Evolutionary conservation across 768 basidiomycete species (phyloP).

Genomic region (Asterophora lycoperdoides): DNA sequence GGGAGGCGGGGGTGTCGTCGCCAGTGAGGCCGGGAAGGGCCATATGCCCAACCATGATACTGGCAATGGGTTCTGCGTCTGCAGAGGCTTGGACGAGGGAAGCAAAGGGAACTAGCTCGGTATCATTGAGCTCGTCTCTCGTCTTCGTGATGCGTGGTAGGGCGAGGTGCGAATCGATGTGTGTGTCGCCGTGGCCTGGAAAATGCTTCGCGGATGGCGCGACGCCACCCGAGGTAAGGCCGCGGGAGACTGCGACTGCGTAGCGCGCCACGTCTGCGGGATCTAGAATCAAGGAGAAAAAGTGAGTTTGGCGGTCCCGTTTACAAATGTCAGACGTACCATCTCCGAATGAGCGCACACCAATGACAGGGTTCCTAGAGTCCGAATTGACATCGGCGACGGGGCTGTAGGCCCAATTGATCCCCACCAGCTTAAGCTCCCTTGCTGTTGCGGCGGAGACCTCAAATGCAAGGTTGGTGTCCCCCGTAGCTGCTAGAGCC

Average conservation of each 20-base stretch:
- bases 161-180: slow-evolving; percentile 65
- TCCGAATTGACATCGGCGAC: slow-evolving; percentile 75
- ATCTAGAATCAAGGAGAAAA: slow-evolving; percentile 33
- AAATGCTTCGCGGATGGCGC: slow-evolving; percentile 70
- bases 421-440: slow-evolving; percentile 57
- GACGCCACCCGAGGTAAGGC: slow-evolving; percentile 44
- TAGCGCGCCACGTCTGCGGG: slow-evolving; percentile 47
- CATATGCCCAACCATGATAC: slow-evolving; percentile 74
- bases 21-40: slow-evolving; percentile 57
- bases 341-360: slow-evolving; percentile 72
- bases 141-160: slow-evolving; percentile 58
- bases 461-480: slow-evolving; percentile 39
- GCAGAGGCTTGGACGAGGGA: slow-evolving; percentile 4
- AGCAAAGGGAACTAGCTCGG: slow-evolving; percentile 59
- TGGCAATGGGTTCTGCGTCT: slow-evolving; percentile 34
- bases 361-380: slow-evolving; percentile 65
- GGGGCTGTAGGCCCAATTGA: slow-evolving; percentile 71
- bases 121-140: slow-evolving; percentile 33
- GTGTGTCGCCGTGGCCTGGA: slow-evolving; percentile 72
- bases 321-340: slow-evolving; percentile 30
- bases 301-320: background rate
- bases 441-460: slow-evolving; percentile 44
- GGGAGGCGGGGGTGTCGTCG: slow-evolving; percentile 53
- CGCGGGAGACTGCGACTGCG: slow-evolving; percentile 42
- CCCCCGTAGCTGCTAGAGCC: slow-evolving; percentile 58